Percentiles rank a stretch among this genome's conserved stretches.
These are phyloP conservation scores for Trematosphaeria pertusa DNA, from an alignment of 2,329 filamentous ascomycete genomes.

Conservation along the genomic window DNA sequence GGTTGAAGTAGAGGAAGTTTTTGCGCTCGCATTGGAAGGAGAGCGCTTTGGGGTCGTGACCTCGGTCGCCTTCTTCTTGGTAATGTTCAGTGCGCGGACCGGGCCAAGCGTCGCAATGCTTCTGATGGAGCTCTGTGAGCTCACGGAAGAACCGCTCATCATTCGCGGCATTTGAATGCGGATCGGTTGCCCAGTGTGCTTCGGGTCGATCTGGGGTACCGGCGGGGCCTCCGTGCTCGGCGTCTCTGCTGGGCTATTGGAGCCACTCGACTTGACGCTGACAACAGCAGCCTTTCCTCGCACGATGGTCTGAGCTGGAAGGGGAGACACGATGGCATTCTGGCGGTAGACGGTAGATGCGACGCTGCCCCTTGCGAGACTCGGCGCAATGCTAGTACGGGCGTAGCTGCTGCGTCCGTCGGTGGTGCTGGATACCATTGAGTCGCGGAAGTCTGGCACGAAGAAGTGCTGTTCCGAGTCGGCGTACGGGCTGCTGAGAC, in stretches of 20 bases:
- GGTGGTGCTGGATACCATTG: conserved; percentile 83
- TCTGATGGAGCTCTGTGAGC: conserved; percentile 45
- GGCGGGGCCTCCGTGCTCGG: conserved; percentile 66
- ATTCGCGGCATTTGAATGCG: conserved; percentile 53
- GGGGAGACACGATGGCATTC: conserved; percentile 79
- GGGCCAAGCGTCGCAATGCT: conserved; percentile 51
- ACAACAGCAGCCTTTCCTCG: conserved; percentile 91
- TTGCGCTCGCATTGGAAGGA: conserved; percentile 25
- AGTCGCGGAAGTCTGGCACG: conserved; percentile 89
- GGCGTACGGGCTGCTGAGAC: conserved; percentile 64
- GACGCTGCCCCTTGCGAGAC: conserved; percentile 64
- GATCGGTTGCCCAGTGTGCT: conserved; percentile 44
- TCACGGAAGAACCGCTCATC: conserved; percentile 27
- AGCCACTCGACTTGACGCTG: conserved; percentile 78
- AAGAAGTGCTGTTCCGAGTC: conserved; percentile 85
- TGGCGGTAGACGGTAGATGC: conserved; percentile 94
- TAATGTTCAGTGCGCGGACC: conserved; percentile 55
- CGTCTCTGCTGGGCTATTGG: conserved; percentile 59
- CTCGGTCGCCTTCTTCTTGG: conserved; percentile 44
- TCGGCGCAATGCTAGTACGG: conserved; percentile 58
- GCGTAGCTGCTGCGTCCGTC: conserved; percentile 54
- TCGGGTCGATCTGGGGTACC: conserved; percentile 73
- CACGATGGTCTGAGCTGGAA: conserved; percentile 84
- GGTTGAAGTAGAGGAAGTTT: conserved; percentile 29
- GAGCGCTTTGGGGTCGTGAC: conserved; percentile 38